Conservation (phyloP, 305 asterid genomes). For the Andrographis paniculata region DNA sequence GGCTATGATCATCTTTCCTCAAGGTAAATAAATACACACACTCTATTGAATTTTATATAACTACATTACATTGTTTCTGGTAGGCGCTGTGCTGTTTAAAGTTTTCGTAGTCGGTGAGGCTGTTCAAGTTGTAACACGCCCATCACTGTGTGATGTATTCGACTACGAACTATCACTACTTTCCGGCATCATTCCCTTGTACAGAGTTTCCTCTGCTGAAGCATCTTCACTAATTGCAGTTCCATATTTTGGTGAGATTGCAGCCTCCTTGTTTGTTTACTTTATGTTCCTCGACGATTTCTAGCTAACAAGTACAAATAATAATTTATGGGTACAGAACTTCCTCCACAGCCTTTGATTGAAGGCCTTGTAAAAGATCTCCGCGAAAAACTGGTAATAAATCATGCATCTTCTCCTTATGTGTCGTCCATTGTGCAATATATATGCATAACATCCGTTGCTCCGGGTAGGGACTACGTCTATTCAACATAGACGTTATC, state of each 20-base stretch:
- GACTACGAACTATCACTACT: constrained; percentile 27
- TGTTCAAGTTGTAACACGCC: constrained; percentile 60
- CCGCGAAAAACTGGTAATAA: constrained; percentile 46
- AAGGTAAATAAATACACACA: no score
- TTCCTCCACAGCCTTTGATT: constrained; percentile 58
- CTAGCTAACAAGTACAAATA: neutral
- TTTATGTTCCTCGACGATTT: neutral
- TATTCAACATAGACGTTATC: constrained; percentile 63
- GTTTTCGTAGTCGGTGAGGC: constrained; percentile 68
- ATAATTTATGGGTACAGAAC: constrained; percentile 31
- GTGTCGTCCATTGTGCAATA: neutral
- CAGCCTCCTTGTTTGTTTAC: constrained; percentile 29
- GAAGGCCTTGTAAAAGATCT: constrained; percentile 60
- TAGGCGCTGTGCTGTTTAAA: constrained; percentile 67
- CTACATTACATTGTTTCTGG: neutral
- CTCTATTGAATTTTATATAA: neutral
- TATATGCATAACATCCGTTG: neutral
- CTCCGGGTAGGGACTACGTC: constrained; percentile 59
- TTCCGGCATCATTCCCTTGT: constrained; percentile 54
- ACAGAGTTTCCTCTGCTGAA: constrained; percentile 69
- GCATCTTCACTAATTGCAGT: constrained; percentile 52
- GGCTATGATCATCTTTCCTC: constrained; percentile 9
- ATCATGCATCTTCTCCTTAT: neutral
- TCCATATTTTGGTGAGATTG: constrained; percentile 37
- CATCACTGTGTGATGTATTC: constrained; percentile 57